Conservation (phyloP, 768 basidiomycete species). For the Boletus insuetus region DNA sequence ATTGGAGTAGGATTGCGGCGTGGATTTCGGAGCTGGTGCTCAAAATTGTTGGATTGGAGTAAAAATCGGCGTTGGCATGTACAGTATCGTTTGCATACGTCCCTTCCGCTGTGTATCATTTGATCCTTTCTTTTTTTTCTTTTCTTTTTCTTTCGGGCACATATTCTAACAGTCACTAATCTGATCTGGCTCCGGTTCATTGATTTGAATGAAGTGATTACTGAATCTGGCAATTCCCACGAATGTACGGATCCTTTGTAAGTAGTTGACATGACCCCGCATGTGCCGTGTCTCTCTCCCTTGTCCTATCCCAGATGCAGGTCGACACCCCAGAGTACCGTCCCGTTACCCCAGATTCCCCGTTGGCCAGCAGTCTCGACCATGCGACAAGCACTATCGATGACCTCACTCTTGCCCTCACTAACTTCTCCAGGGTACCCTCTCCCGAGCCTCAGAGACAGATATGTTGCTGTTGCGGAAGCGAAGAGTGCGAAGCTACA, state of each 20-base stretch:
- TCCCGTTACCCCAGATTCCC: constrained; percentile 49
- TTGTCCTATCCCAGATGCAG: constrained; percentile 23
- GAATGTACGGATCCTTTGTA: background rate
- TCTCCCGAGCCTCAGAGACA: constrained; percentile 65
- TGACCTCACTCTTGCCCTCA: constrained; percentile 71
- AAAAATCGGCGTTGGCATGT: constrained; percentile 14
- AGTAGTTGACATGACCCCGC: background rate
- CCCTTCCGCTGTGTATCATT: constrained; percentile 1
- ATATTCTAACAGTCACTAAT: constrained; percentile 14
- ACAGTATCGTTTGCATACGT: constrained; percentile 14
- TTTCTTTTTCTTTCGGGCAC: background rate
- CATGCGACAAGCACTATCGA: constrained; percentile 65
- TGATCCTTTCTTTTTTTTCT: background rate
- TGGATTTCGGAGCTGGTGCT: constrained; percentile 69
- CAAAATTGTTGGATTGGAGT: constrained; percentile 45
- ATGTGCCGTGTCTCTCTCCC: background rate
- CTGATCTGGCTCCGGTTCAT: background rate
- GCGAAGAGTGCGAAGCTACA: constrained; percentile 62
- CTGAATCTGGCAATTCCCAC: constrained; percentile 21
- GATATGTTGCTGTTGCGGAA: constrained; percentile 63
- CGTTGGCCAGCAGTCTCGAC: constrained; percentile 49
- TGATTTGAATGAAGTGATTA: background rate
- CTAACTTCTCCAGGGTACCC: constrained; percentile 66
- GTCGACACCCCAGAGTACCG: constrained; percentile 25
- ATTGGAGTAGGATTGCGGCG: constrained; percentile 63